These are phyloP conservation scores for Talaromyces wortmannii DNA, from an alignment of 495 filamentous ascomycete genomes.

Conservation along the genomic window DNA sequence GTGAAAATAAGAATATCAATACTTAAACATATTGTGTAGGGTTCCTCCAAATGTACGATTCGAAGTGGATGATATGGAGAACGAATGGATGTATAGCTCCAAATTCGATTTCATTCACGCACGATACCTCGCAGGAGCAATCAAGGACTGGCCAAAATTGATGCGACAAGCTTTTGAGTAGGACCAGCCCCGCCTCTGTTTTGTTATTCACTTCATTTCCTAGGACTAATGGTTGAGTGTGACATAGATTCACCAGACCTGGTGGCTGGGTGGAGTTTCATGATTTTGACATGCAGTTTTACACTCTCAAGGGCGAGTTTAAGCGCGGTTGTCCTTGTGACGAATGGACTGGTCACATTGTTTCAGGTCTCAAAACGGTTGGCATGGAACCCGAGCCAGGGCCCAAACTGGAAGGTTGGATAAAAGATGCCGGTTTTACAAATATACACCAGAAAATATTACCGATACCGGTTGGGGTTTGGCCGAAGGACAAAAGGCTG, in stretches of 20 bases:
- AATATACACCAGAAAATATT: slow-evolving; percentile 10
- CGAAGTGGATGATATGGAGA: slow-evolving; percentile 43
- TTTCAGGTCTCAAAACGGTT: slow-evolving; percentile 4
- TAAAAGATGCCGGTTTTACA: slow-evolving; percentile 16
- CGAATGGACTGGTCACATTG: not conserved
- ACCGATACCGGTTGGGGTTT: slow-evolving; percentile 16
- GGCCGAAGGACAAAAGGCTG: slow-evolving; percentile 19
- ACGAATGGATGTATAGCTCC: slow-evolving; percentile 32
- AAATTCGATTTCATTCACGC: slow-evolving; percentile 50
- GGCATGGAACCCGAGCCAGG: slow-evolving; percentile 7
- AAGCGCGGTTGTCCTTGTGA: not conserved
- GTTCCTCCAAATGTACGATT: slow-evolving; percentile 46
- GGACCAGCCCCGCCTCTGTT: not conserved
- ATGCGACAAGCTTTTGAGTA: slow-evolving; percentile 12
- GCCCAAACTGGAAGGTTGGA: slow-evolving; percentile 5
- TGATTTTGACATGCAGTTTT: slow-evolving; percentile 12
- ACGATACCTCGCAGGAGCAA: slow-evolving; percentile 42
- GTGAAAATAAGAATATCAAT: not conserved
- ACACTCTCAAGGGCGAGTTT: slow-evolving; percentile 14
- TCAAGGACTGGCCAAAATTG: slow-evolving; percentile 43
- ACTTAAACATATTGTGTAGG: slow-evolving; percentile 5
- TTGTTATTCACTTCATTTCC: not conserved
- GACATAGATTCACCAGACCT: slow-evolving; percentile 13
- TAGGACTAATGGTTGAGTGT: not conserved
- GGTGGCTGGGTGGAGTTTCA: slow-evolving; percentile 21